phyloP scores from a whole-genome alignment of 371 early-diverging fungal species.

The Massospora cicadina region DNA sequence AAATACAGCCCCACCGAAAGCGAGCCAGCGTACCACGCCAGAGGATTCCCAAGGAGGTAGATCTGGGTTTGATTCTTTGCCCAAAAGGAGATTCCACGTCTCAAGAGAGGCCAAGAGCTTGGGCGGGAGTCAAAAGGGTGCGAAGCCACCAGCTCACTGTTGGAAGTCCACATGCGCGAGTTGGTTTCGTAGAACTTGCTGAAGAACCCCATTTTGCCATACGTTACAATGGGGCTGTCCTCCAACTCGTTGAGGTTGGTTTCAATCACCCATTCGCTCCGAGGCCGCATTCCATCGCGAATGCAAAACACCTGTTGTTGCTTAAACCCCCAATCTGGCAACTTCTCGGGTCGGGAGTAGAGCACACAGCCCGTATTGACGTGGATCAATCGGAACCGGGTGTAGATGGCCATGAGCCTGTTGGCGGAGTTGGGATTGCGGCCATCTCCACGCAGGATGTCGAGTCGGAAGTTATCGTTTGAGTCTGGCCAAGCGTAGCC shows the following conservation, averaged over 20 bases:
- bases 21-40: conserved; percentile 72
- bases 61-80: conserved; percentile 43
- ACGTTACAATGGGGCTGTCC: conserved; percentile 19
- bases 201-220: conserved; percentile 35
- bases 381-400: conserved; percentile 54
- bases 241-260: conserved; percentile 21
- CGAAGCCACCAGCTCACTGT: conserved; percentile 62
- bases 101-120: conserved; percentile 64
- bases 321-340: conserved; percentile 95
- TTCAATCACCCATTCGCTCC: conserved; percentile 45
- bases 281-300: conserved; percentile 34
- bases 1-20: conserved; percentile 39
- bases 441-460: conserved; percentile 41
- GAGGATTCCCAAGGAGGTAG: conserved; percentile 94
- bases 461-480: conserved; percentile 59
- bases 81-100: conserved; percentile 84
- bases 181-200: conserved; percentile 80
- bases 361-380: conserved; percentile 50
- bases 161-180: conserved; percentile 69
- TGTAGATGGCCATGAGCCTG: conserved; percentile 37
- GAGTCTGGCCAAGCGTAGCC: conserved; percentile 18
- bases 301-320: conserved; percentile 90
- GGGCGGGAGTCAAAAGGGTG: conserved; percentile 83
- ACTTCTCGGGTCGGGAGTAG: conserved; percentile 52
- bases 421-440: conserved; percentile 25